A percentile compares a stretch with the other conserved stretches of the same genome.
Evolutionary conservation across 2,329 filamentous ascomycete genomes (phyloP).

Genomic region (Verticillium dahliae): DNA sequence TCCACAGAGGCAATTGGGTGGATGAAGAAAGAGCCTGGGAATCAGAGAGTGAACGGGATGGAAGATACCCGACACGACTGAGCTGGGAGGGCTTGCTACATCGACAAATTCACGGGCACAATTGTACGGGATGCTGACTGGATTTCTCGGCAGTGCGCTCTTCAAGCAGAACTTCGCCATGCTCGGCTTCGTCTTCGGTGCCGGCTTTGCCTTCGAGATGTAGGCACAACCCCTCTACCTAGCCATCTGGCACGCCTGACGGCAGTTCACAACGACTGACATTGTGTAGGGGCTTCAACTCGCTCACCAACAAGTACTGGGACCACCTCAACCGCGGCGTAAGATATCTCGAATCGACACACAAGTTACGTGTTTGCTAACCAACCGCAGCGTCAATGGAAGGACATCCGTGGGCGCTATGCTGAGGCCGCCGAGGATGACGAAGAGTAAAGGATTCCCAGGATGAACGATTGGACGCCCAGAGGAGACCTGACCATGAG

Average conservation of each 20-base stretch:
- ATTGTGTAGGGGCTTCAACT: constrained; percentile 68
- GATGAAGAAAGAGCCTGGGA: neutral
- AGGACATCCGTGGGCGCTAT: constrained; percentile 94
- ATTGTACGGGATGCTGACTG: neutral
- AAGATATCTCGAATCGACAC: constrained; percentile 36
- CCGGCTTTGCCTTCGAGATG: constrained; percentile 91
- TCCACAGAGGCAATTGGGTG: neutral
- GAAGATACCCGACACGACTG: neutral
- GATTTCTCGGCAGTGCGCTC: constrained; percentile 27
- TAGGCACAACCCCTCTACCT: constrained; percentile 42
- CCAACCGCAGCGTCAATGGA: constrained; percentile 84
- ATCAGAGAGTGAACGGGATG: neutral
- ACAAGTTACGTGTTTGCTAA: constrained; percentile 19
- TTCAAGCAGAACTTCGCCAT: constrained; percentile 86
- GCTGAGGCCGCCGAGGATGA: constrained; percentile 65
- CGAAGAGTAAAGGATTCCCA: constrained; percentile 44
- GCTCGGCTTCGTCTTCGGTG: constrained; percentile 77
- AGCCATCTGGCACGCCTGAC: neutral
- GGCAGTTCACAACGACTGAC: neutral
- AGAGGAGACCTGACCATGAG: neutral
- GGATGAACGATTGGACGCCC: constrained; percentile 14
- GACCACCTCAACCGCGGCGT: constrained; percentile 87
- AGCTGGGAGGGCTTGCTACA: neutral
- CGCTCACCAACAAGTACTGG: constrained; percentile 78
- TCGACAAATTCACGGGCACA: neutral